Conservation (phyloP, 345 rosid genomes). For the Salix dunnii region DNA sequence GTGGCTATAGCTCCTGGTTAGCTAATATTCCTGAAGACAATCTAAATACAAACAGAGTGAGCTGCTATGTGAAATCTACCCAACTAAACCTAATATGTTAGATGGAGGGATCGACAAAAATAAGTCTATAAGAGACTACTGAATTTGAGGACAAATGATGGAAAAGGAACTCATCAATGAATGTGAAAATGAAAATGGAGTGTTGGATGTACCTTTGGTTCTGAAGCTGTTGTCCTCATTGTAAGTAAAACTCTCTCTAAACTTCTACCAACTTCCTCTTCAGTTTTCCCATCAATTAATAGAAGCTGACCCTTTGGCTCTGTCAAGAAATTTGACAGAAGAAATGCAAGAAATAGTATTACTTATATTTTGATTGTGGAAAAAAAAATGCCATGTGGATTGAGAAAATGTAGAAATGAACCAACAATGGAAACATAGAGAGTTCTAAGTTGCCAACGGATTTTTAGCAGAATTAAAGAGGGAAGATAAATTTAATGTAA, state of each 20-base stretch:
- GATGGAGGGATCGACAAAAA: no score
- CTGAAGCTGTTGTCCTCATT: constrained; percentile 85
- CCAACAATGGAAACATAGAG: not conserved
- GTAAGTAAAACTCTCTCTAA: constrained; percentile 95
- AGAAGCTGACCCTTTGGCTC: constrained; percentile 99
- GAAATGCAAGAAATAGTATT: not conserved
- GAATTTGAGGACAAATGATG: not conserved
- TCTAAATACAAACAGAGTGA: no score
- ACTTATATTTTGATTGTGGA: not conserved
- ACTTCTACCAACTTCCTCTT: constrained; percentile 77
- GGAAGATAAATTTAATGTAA: not conserved
- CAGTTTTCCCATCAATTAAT: constrained; percentile 86
- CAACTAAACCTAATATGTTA: no score
- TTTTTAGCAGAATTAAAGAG: not conserved
- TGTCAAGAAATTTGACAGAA: constrained; percentile 22
- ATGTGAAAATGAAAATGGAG: not conserved
- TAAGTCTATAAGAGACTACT: no score
- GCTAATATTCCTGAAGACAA: not conserved
- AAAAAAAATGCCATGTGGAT: constrained; percentile 2
- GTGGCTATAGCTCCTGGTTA: not conserved
- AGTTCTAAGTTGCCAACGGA: not conserved
- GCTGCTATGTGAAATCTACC: no score
- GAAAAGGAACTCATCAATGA: constrained; percentile 7
- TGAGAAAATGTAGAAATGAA: not conserved
- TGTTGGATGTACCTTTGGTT: constrained; percentile 62